Conservation (phyloP, 345 rosid genomes). For the Rhodamnia rubescens region DNA sequence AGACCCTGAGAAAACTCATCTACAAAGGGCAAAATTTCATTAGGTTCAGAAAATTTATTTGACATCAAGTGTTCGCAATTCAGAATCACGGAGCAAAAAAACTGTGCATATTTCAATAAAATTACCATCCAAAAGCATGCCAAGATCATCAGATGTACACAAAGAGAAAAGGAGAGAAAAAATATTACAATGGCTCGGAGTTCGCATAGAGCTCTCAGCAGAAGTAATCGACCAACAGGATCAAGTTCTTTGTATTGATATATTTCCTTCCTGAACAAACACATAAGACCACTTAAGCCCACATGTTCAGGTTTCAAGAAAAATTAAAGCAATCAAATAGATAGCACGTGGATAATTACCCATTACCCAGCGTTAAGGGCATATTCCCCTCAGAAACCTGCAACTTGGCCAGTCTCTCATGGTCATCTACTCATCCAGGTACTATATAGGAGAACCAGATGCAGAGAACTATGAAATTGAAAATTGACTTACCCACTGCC, state of each 20-base stretch:
- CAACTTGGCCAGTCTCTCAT: background rate
- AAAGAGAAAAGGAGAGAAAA: background rate
- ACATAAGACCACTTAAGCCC: conserved; percentile 1
- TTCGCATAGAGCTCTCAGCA: conserved; percentile 85
- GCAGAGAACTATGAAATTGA: background rate
- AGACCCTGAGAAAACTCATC: background rate
- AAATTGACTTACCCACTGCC: conserved; percentile 63
- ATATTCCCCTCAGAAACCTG: conserved; percentile 81
- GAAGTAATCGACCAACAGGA: conserved; percentile 40
- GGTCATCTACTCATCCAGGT: background rate
- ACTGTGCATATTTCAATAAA: background rate
- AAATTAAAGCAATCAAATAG: background rate
- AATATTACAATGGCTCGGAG: conserved; percentile 57
- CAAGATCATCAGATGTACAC: background rate
- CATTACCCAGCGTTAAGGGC: conserved; percentile 44
- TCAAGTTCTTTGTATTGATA: conserved; percentile 48
- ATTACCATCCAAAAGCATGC: background rate
- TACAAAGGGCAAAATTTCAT: background rate
- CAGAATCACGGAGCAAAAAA: background rate
- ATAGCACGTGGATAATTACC: conserved; percentile 23
- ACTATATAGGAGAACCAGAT: background rate
- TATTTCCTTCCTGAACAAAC: conserved; percentile 49
- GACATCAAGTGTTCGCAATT: background rate
- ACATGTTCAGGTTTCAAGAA: background rate
- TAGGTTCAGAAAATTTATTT: background rate